Conservation (phyloP, 2,329 filamentous ascomycete species). For the Microcyclospora pomicola region DNA sequence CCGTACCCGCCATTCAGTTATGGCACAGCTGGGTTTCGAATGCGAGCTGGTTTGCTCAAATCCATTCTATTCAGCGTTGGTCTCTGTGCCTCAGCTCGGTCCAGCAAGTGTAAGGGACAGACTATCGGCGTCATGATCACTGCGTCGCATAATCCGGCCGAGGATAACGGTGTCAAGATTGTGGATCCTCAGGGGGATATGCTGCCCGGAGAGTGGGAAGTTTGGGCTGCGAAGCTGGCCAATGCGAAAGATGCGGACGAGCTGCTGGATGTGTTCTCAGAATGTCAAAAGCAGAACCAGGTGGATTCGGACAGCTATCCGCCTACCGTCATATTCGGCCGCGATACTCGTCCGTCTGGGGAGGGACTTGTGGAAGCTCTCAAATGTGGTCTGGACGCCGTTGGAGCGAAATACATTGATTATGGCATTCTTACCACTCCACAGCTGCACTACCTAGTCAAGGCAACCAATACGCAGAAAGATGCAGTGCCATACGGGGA, state of each 20-base stretch:
- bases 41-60: constrained; percentile 68
- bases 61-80: constrained; percentile 89
- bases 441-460: constrained; percentile 93
- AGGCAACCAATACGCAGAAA: constrained; percentile 84
- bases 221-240: constrained; percentile 73
- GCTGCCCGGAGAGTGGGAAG: constrained; percentile 88
- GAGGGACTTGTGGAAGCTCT: constrained; percentile 69
- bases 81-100: constrained; percentile 74
- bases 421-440: constrained; percentile 89
- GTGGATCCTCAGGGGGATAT: constrained; percentile 97
- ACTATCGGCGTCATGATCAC: constrained; percentile 96
- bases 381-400: constrained; percentile 63
- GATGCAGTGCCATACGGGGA: constrained; percentile 79
- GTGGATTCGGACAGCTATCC: constrained; percentile 49
- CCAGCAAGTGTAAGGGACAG: constrained; percentile 76
- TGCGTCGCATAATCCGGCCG: constrained; percentile 79
- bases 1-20: constrained; percentile 36
- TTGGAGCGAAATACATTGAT: constrained; percentile 61
- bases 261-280: constrained; percentile 61
- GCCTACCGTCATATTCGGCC: constrained; percentile 74
- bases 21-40: constrained; percentile 52
- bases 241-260: constrained; percentile 66
- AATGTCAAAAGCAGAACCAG: constrained; percentile 60
- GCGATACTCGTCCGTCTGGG: constrained; percentile 87
- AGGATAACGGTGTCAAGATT: constrained; percentile 87